Conservation (phyloP, 1,139 yeast species). For the Pichia sp. region DNA sequence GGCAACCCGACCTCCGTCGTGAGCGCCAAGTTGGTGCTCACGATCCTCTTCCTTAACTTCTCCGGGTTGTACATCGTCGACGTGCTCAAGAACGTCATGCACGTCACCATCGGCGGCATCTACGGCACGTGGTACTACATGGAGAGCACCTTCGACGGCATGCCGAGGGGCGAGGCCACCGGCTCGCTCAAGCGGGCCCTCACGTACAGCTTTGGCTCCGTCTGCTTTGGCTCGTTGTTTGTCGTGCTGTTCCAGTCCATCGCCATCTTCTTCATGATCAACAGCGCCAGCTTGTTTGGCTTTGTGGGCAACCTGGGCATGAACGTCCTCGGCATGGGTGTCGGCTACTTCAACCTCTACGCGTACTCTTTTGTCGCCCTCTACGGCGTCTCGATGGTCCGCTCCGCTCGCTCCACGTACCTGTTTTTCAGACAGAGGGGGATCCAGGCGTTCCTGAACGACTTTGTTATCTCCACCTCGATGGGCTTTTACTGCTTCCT, state of each 20-base stretch:
- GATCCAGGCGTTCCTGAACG: constrained; percentile 54
- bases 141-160: constrained; percentile 71
- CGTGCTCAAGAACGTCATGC: constrained; percentile 79
- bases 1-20: constrained; percentile 60
- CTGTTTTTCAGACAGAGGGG: constrained; percentile 73
- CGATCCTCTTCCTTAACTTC: constrained; percentile 46
- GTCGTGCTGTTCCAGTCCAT: constrained; percentile 68
- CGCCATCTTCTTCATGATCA: constrained; percentile 20
- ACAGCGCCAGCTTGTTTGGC: constrained; percentile 35
- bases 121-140: constrained; percentile 89
- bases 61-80: constrained; percentile 86
- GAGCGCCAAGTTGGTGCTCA: constrained; percentile 62
- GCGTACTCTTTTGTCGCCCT: constrained; percentile 85
- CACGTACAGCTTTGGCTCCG: constrained; percentile 86
- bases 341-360: constrained; percentile 77
- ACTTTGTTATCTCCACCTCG: constrained; percentile 74
- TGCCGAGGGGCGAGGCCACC: constrained; percentile 74
- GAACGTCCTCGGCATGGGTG: constrained; percentile 32
- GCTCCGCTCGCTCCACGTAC: constrained; percentile 77
- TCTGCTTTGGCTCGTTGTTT: constrained; percentile 81
- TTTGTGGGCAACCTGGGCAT: constrained; percentile 52
- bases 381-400: constrained; percentile 73
- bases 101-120: constrained; percentile 78
- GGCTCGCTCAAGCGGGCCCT: constrained; percentile 80
- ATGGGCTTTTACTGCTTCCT: constrained; percentile 67